phyloP scores from a whole-genome alignment of 257 asterid species.

The Gentiana straminea region DNA sequence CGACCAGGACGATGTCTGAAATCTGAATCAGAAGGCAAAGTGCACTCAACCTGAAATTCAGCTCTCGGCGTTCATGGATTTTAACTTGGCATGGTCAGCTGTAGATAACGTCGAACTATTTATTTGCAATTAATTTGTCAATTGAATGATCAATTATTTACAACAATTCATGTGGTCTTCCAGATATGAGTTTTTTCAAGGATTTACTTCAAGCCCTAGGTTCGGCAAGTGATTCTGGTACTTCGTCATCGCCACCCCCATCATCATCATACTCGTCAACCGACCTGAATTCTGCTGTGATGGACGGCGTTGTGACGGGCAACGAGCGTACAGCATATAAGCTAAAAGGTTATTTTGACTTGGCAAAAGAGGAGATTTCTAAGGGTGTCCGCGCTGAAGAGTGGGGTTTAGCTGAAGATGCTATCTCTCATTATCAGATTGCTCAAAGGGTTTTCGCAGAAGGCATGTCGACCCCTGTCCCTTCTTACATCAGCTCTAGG shows the following conservation, averaged over 20 bases:
- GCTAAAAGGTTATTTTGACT: conserved; percentile 79
- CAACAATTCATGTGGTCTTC: not conserved
- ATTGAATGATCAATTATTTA: not conserved
- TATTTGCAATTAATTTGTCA: not conserved
- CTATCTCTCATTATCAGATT: conserved; percentile 48
- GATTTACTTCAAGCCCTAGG: conserved; percentile 46
- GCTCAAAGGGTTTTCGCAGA: conserved; percentile 66
- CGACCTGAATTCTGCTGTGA: conserved; percentile 19
- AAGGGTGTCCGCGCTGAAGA: conserved; percentile 93
- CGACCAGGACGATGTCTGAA: too few species aligned
- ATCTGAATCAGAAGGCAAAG: too few species aligned
- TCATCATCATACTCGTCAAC: conserved; percentile 20
- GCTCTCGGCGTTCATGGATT: too few species aligned
- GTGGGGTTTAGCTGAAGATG: conserved; percentile 85
- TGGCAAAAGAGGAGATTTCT: conserved; percentile 79
- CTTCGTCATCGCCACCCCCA: conserved; percentile 20
- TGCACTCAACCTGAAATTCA: too few species aligned
- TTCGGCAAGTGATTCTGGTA: conserved; percentile 45
- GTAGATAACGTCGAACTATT: not conserved
- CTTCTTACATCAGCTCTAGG: conserved; percentile 86
- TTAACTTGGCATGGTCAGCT: too few species aligned
- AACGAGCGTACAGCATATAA: conserved; percentile 84
- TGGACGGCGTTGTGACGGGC: conserved; percentile 75
- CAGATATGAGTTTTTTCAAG: conserved; percentile 53
- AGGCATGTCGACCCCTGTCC: conserved; percentile 78